These are phyloP conservation scores for Boeremia lycopersici DNA, from an alignment of 2,329 filamentous ascomycete species.

Conservation along the genomic window DNA sequence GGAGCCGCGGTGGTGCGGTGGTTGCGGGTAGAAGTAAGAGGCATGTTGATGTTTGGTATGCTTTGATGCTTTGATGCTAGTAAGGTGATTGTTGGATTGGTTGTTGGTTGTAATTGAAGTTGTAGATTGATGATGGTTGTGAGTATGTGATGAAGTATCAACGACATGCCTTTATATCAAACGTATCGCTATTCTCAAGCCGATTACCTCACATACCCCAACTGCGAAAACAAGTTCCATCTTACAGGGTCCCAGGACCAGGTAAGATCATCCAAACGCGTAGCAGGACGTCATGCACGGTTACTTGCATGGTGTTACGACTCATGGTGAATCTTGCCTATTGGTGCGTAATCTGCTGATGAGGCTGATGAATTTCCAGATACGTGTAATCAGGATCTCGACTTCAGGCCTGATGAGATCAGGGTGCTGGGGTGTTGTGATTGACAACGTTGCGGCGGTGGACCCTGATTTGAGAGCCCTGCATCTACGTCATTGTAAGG, in stretches of 20 bases:
- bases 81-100: background rate
- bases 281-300: conserved; percentile 35
- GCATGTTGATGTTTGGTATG: conserved; percentile 29
- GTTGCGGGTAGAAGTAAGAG: conserved; percentile 33
- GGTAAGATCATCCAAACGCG: conserved; percentile 12
- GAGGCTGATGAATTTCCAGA: conserved; percentile 20
- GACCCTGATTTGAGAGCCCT: conserved; percentile 11
- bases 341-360: conserved; percentile 7
- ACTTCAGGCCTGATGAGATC: conserved; percentile 19
- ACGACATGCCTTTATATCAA: conserved; percentile 12
- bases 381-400: conserved; percentile 3
- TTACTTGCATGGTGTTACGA: conserved; percentile 8
- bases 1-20: conserved; percentile 31
- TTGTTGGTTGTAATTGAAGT: background rate
- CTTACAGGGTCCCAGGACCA: background rate
- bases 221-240: conserved; percentile 30
- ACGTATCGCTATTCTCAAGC: conserved; percentile 2
- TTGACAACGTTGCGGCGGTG: background rate
- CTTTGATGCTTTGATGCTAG: conserved; percentile 9
- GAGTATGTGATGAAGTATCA: background rate
- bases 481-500: conserved; percentile 26
- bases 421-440: conserved; percentile 14
- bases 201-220: conserved; percentile 3
- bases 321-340: conserved; percentile 27
- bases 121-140: conserved; percentile 3